Base-by-base conservation (phyloP, 2,329 filamentous ascomycete species). In the Botrytis deweyae region DNA sequence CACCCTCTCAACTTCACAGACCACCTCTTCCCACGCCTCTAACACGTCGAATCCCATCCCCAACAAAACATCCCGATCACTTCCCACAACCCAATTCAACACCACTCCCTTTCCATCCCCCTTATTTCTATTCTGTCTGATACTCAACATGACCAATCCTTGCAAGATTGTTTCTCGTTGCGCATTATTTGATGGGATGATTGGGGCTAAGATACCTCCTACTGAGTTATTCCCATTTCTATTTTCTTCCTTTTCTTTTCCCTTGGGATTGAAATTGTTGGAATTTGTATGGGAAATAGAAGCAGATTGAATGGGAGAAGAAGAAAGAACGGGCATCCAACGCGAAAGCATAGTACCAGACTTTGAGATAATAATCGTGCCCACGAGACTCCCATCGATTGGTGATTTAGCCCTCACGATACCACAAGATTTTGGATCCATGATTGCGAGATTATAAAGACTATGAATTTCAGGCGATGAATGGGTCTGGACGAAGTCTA, bases 21-120 rank as follows among this genome's bases (percentile, higher is more conserved):
- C 92, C 71, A 96, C 88, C 82, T 97, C 93, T 79, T 97, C 93
- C 81, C 94, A 97, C 59, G 88, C 91, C 82, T 95, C 92, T 76
- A 94, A 84, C 63, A 93, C 88, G 76, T 90, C 89, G 80, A 97
- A 97, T 1, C 93, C 93, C 91, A 97, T 93, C 0, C 89, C 89
- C 72, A 90, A 86, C 74, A 97, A 84, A 52, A 91, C 89, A 81
- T 96, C 93, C 71, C 79, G 77, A 74, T 79, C 77, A 20, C 80
- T 78, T 0, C 78, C 78, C 29, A 75, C 66, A 36, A 81, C 79
- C 79, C 79, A 81, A 80, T 92, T 90, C 76, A 92, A 82, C 14
- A 73, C 46, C 74, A 92, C 82, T 72, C 77, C 78, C 3, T 87
- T 86, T 78, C 86, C 87, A 72, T 87, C 87, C n/a, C 88, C 88